phyloP scores from a whole-genome alignment of 352 stramenopile species.

The Phytophthora citrophthora region DNA sequence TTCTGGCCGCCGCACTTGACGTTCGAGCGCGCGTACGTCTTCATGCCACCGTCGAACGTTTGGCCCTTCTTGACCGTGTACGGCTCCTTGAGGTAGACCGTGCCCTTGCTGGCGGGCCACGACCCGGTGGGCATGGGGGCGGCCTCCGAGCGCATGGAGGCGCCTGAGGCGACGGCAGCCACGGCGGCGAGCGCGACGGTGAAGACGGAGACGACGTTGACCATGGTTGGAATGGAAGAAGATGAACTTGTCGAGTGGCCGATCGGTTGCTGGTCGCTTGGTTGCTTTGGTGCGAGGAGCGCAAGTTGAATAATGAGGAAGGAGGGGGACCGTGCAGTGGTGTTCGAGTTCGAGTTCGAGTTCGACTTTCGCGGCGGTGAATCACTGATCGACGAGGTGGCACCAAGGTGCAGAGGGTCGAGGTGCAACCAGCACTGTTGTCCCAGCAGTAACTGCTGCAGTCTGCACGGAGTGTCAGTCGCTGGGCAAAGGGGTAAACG shows the following conservation, averaged over 20 bases:
- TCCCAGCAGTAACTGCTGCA: neutral
- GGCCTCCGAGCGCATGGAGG: constrained; percentile 22
- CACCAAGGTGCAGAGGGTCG: neutral
- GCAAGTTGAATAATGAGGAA: constrained; percentile 19
- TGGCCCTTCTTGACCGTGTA: constrained; percentile 39
- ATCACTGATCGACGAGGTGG: neutral
- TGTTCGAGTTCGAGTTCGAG: too few species aligned
- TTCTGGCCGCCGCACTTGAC: constrained; percentile 38
- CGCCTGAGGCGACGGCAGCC: constrained; percentile 16
- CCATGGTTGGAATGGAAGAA: constrained; percentile 6
- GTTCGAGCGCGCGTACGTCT: constrained; percentile 59
- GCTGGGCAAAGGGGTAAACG: neutral
- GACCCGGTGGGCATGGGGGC: constrained; percentile 31
- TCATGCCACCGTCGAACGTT: constrained; percentile 50
- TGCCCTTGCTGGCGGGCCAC: constrained; percentile 36
- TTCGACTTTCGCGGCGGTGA: neutral
- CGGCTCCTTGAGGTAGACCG: constrained; percentile 22
- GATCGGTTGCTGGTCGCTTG: constrained; percentile 6
- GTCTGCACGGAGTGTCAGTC: neutral
- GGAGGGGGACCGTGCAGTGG: neutral
- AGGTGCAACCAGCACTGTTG: constrained; percentile 5
- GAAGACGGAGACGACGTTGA: constrained; percentile 19
- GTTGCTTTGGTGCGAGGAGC: constrained; percentile 1
- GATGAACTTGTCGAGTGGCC: neutral
- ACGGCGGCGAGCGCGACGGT: constrained; percentile 9